Percentiles rank a stretch among this genome's conserved stretches.
These are phyloP conservation scores for Stagonosporopsis chrysanthemi DNA, from an alignment of 2,329 filamentous ascomycete genomes.

Conservation along the genomic window DNA sequence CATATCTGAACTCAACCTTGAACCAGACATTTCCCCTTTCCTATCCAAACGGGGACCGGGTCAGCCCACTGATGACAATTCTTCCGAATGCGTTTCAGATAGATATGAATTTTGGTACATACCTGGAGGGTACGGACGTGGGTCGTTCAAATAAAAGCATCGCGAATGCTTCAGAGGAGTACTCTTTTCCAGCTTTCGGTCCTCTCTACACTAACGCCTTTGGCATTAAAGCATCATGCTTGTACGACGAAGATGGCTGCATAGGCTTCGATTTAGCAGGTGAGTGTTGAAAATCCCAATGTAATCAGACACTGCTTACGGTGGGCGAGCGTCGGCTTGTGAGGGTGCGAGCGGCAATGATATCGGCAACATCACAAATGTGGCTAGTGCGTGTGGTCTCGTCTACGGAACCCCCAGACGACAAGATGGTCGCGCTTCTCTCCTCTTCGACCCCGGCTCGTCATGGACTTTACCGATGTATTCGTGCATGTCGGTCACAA, in stretches of 20 bases:
- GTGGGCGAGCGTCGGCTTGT: constrained; percentile 28
- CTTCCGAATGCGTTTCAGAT: neutral
- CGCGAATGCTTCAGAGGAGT: neutral
- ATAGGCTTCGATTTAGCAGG: neutral
- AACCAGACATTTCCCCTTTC: constrained; percentile 46
- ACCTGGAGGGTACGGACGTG: neutral
- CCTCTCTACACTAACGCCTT: neutral
- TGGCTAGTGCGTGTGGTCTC: constrained; percentile 51
- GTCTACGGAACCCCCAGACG: constrained; percentile 52
- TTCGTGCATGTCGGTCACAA: constrained; percentile 53
- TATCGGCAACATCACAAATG: constrained; percentile 54
- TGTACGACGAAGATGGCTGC: neutral
- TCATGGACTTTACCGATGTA: constrained; percentile 56
- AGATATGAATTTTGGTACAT: neutral
- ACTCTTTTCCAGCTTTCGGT: neutral
- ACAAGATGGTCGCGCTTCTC: constrained; percentile 42
- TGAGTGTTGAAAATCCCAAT: neutral
- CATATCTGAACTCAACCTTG: constrained; percentile 50
- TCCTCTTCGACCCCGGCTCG: constrained; percentile 52
- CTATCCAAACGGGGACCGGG: constrained; percentile 1
- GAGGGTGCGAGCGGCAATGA: constrained; percentile 41
- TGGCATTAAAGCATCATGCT: neutral
- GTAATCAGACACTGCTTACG: neutral
- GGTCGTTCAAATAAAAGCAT: neutral
- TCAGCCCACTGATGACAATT: neutral